A percentile compares a stretch with the other conserved stretches of the same genome.
Conservation (phyloP, 169 alveolate species). For the Toxoplasma gondii region DNA sequence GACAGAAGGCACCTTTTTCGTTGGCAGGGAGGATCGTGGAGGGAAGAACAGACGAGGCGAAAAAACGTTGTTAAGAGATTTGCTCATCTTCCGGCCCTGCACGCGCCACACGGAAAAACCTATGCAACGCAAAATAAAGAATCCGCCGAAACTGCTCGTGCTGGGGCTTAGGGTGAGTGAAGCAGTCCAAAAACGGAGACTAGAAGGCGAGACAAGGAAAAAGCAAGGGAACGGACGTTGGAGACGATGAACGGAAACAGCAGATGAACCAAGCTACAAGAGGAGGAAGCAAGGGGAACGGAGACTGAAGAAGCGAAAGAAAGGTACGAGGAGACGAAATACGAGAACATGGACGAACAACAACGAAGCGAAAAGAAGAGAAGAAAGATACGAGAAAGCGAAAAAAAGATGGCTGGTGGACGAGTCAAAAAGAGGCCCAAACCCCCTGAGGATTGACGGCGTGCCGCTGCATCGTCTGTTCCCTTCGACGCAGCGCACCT, state of each 20-base stretch:
- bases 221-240: neutral
- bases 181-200: no score
- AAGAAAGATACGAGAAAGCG: neutral
- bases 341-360: neutral
- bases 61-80: constrained; percentile 93
- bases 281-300: no score
- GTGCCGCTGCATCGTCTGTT: neutral
- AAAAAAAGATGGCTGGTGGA: neutral
- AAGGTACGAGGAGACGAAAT: no score
- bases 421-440: neutral
- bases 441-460: neutral
- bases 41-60: constrained; percentile 74
- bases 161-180: no score
- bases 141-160: no score
- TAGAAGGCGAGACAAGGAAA: neutral
- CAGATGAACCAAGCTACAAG: no score
- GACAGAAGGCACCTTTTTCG: no score
- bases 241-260: no score
- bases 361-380: neutral
- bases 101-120: no score
- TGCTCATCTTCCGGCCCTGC: constrained; percentile 94
- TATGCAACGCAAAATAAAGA: no score
- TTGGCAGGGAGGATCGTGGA: neutral
- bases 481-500: neutral
- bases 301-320: no score